Evolutionary conservation across 106 monocot species (phyloP).

Genomic region (Dendrobium huoshanense): DNA sequence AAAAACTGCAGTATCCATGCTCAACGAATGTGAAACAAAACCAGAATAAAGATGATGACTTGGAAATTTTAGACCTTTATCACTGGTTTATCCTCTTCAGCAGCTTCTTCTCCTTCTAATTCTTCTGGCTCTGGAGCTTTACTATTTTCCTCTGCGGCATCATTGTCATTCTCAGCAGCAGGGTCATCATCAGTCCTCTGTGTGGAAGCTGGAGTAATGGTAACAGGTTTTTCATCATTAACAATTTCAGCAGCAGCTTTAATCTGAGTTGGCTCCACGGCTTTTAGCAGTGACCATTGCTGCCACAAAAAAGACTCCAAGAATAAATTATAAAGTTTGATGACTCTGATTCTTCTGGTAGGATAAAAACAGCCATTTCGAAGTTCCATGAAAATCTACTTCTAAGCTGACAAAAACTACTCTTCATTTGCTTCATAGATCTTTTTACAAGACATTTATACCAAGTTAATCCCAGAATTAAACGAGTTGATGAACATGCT

Average conservation of each 20-base stretch:
- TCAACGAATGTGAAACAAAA: not conserved
- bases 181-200: constrained; percentile 20
- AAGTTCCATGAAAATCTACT: not conserved
- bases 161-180: constrained; percentile 16
- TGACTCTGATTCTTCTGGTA: not conserved
- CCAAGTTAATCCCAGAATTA: too few relatives aligned
- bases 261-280: constrained; percentile 20
- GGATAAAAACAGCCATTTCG: not conserved
- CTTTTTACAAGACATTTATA: not conserved
- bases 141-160: constrained; percentile 34
- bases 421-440: not conserved
- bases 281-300: constrained; percentile 41
- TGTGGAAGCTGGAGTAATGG: constrained; percentile 1
- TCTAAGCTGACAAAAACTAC: not conserved
- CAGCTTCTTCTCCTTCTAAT: constrained; percentile 26
- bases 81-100: constrained; percentile 49
- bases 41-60: not conserved
- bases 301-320: constrained; percentile 3
- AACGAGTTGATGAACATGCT: too few relatives aligned
- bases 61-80: constrained; percentile 61
- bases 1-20: not conserved
- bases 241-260: constrained; percentile 8
- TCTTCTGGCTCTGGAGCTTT: constrained; percentile 35
- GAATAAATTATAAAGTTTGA: not conserved
- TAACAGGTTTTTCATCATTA: too few relatives aligned